Conservation (phyloP, 2,329 filamentous ascomycete genomes). For the Trichoderma polysporum region DNA sequence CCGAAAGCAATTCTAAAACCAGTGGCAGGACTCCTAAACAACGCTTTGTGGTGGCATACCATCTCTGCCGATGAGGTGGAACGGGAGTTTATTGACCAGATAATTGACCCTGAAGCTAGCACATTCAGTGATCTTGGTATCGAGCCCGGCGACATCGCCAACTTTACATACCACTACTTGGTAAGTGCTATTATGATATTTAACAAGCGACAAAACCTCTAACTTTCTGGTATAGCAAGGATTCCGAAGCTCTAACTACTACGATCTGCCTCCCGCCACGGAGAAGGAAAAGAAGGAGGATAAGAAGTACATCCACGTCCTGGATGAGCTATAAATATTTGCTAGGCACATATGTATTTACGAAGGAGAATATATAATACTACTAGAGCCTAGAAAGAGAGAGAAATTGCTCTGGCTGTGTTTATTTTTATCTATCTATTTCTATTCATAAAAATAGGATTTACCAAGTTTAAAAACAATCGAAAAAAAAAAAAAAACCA, state of each 20-base stretch:
- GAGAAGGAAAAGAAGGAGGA: constrained; percentile 94
- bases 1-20: constrained; percentile 80
- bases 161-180: constrained; percentile 91
- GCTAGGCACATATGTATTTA: background rate
- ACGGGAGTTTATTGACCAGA: constrained; percentile 88
- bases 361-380: constrained; percentile 10
- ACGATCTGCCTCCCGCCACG: constrained; percentile 90
- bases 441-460: background rate
- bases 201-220: constrained; percentile 26
- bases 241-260: constrained; percentile 84
- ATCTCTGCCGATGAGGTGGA: constrained; percentile 83
- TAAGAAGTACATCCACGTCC: constrained; percentile 93
- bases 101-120: constrained; percentile 87
- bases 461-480: background rate
- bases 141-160: constrained; percentile 79
- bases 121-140: constrained; percentile 94
- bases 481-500: background rate
- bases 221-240: constrained; percentile 64
- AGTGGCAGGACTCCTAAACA: constrained; percentile 72
- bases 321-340: constrained; percentile 70
- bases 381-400: background rate
- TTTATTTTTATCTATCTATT: background rate
- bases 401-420: background rate
- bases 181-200: constrained; percentile 51
- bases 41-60: constrained; percentile 83